Evolutionary conservation across 2,329 filamentous ascomycete species (phyloP).

Genomic region (Phaeomoniella chlamydospora): DNA sequence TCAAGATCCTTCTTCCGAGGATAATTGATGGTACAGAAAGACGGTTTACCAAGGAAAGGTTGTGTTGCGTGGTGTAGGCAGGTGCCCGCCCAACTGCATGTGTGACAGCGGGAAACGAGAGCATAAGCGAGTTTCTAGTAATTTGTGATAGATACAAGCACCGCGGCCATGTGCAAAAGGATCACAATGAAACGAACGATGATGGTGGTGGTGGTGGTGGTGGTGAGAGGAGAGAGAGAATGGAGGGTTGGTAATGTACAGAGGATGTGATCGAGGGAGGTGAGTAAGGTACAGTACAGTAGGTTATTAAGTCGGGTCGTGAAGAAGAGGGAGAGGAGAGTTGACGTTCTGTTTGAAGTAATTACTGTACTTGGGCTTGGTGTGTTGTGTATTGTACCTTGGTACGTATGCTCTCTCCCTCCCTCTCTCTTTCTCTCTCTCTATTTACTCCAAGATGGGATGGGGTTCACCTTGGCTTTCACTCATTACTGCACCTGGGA

Average conservation of each 20-base stretch:
- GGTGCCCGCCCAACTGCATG: neutral
- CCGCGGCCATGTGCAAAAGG: neutral
- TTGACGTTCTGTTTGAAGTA: neutral
- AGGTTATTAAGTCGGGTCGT: too few relatives aligned
- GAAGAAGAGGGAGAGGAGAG: neutral
- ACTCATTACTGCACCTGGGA: too few relatives aligned
- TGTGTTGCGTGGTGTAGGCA: neutral
- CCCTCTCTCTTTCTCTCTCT: too few relatives aligned
- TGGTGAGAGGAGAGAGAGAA: neutral
- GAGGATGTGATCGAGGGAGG: neutral
- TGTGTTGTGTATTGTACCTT: too few relatives aligned
- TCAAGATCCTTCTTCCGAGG: too few relatives aligned
- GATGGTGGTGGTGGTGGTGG: too few relatives aligned
- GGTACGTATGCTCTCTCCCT: too few relatives aligned
- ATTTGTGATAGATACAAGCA: neutral
- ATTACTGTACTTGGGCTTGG: too few relatives aligned
- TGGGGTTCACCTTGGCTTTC: too few relatives aligned
- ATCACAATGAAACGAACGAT: neutral
- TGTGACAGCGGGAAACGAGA: neutral
- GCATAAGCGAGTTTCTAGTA: neutral
- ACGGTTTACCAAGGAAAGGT: slow-evolving; percentile 1
- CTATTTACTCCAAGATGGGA: too few relatives aligned
- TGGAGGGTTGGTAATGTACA: neutral
- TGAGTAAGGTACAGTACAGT: too few relatives aligned
- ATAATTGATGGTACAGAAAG: slow-evolving; percentile 3